Base-by-base conservation (phyloP, 2,329 filamentous ascomycete genomes). In the Talaromyces marneffei region DNA sequence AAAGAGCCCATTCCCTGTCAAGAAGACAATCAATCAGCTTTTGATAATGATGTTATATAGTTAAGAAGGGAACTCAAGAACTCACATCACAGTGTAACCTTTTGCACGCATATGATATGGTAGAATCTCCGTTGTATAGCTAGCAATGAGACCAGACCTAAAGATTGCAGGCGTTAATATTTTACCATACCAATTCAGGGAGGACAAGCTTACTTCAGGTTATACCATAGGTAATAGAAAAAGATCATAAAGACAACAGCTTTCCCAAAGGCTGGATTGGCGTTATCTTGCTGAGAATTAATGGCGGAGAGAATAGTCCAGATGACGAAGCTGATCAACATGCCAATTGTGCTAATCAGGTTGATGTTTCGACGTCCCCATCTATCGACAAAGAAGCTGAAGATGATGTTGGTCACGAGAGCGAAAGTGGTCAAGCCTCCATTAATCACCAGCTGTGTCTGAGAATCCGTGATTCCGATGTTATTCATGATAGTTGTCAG, bases 401-500 rank as follows among this genome's bases (percentile, higher is more conserved):
- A 83, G 9, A 74, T 72, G 37, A 87, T 77, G 48, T 84, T 84
- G 46, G 87, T 78, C 58, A 83, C 76, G 12, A 89, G 74, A 68
- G 85, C 76, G 77, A 87, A 79, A 39, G 85, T 72, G 37, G 78
- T 72, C 14, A 79, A 69, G 5, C 69, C 67, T 6, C 74, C 66
- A 62, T 79, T 80, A 67, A 80, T 79, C 35, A 74, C 64, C 23
- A 72, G 73, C 67, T 79, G 76, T 1, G 70, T 70, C 33, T 71
- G 67, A 6, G 72, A 65, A 16, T 80, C 75, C 1, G 67, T 82
- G 68, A 88, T 87, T 48, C 85, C 86, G 55, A 85, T 85, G 54
- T 81, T 82, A 42, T 80, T 75, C 73, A 87, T 87, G 65, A 89
- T 80, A 61, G 81, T 78, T 62, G 85, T 83, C 68, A 86, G 84